phyloP scores from a whole-genome alignment of 768 basidiomycete species.

The Filobasidium wieringae region DNA sequence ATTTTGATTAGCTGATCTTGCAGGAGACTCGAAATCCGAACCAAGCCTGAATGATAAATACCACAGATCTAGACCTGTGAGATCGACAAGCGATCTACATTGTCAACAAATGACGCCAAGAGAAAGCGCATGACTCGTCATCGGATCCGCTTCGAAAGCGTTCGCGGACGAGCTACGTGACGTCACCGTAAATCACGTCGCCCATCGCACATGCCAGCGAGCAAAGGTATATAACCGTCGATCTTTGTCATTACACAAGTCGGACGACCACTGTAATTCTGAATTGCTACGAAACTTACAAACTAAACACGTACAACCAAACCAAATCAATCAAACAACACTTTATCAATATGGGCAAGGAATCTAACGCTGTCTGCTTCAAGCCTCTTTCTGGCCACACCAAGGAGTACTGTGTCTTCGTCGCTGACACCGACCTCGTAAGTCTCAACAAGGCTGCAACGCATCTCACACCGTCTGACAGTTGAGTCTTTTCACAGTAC shows the following conservation, averaged over 20 bases:
- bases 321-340: neutral
- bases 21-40: too few relatives aligned
- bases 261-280: too few relatives aligned
- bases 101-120: neutral
- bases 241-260: too few relatives aligned
- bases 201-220: neutral
- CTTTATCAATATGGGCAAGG: constrained; percentile 4
- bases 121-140: neutral
- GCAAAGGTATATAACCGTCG: neutral
- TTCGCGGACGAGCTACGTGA: too few relatives aligned
- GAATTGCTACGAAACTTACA: neutral
- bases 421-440: constrained; percentile 8
- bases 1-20: too few relatives aligned
- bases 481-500: constrained; percentile 9
- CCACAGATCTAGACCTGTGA: too few relatives aligned
- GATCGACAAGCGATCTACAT: too few relatives aligned
- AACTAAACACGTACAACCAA: neutral
- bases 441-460: neutral
- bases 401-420: constrained; percentile 16
- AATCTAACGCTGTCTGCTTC: constrained; percentile 8
- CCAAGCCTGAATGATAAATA: too few relatives aligned
- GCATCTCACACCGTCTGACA: too few relatives aligned
- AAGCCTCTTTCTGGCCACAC: constrained; percentile 6
- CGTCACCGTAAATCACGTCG: too few relatives aligned
- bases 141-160: too few relatives aligned